Conservation (phyloP, 78 protist species). For the Thecamonas trahens region DNA sequence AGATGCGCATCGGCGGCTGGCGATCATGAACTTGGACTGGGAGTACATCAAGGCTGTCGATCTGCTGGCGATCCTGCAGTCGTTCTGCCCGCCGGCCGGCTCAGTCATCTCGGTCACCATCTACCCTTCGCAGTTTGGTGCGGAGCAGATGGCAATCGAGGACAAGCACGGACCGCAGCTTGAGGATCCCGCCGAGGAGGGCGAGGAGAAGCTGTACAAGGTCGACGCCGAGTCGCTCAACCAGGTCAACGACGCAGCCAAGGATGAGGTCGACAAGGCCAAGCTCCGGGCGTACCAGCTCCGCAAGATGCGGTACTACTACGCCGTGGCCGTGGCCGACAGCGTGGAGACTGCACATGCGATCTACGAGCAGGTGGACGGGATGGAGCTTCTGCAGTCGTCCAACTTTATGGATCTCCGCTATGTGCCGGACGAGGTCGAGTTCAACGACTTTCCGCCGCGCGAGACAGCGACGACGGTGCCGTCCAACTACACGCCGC, state of each 20-base stretch:
- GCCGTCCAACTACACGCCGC: neutral
- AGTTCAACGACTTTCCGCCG: neutral
- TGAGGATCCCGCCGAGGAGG: neutral
- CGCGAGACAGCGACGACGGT: neutral
- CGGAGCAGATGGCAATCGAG: constrained; percentile 17
- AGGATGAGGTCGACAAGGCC: constrained; percentile 9
- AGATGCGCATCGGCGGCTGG: constrained; percentile 47
- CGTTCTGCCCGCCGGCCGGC: constrained; percentile 57
- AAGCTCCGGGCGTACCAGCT: constrained; percentile 46
- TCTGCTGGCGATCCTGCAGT: constrained; percentile 26
- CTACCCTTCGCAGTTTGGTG: constrained; percentile 61
- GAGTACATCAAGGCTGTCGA: constrained; percentile 33
- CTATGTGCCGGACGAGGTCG: constrained; percentile 47
- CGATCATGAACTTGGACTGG: constrained; percentile 56
- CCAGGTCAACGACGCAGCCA: constrained; percentile 8
- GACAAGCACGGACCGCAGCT: neutral
- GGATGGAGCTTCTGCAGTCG: constrained; percentile 48
- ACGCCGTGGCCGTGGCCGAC: constrained; percentile 66
- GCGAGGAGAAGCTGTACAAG: too few species aligned
- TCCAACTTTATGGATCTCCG: constrained; percentile 50
- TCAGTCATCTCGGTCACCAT: constrained; percentile 18
- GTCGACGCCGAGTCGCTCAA: neutral
- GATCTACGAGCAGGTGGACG: constrained; percentile 50
- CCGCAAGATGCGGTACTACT: constrained; percentile 51
- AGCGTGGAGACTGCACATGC: constrained; percentile 36